phyloP scores from a whole-genome alignment of 257 asterid genomes.

The Echites panduratus region DNA sequence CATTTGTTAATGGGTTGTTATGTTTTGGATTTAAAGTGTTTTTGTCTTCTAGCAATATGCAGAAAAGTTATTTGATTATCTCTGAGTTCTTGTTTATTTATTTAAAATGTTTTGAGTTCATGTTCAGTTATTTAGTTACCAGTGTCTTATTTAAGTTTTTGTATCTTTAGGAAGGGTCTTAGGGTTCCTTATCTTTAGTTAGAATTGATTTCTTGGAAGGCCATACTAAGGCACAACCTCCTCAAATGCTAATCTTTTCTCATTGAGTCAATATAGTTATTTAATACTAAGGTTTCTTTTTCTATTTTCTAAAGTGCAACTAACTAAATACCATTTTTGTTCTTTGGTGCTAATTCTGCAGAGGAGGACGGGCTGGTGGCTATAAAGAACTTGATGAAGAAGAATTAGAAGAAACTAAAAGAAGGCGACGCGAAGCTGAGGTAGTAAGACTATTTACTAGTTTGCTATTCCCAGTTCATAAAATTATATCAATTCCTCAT shows the following conservation, averaged over 20 bases:
- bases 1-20: background rate
- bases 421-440: conserved; percentile 90
- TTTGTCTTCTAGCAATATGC: background rate
- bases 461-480: background rate
- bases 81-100: background rate
- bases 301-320: background rate
- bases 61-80: background rate
- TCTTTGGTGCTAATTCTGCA: conserved; percentile 22
- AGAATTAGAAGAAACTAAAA: conserved; percentile 88
- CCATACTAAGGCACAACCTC: background rate
- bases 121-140: background rate
- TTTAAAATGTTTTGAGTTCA: background rate
- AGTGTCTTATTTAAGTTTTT: background rate
- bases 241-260: background rate
- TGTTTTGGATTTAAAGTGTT: background rate
- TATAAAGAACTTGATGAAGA: conserved; percentile 97
- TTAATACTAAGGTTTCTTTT: background rate
- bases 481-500: background rate
- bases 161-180: background rate
- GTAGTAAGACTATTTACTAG: conserved; percentile 43
- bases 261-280: background rate
- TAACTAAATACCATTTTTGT: conserved; percentile 13
- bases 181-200: background rate
- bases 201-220: background rate
- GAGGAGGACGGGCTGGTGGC: conserved; percentile 99